Conservation (phyloP, 257 asterid genomes). For the Voacanga thouarsii region DNA sequence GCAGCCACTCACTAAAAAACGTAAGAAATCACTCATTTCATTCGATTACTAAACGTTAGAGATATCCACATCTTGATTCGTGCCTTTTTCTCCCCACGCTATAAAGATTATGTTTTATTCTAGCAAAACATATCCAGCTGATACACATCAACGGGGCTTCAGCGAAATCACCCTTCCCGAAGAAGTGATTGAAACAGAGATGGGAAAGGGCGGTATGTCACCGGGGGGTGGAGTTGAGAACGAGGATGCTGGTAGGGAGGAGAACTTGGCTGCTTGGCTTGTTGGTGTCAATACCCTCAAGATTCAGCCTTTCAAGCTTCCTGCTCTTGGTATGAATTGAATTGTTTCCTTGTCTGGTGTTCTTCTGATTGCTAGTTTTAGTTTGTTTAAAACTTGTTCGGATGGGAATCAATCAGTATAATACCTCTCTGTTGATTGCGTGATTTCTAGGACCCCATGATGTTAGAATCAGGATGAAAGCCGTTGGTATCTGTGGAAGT, state of each 20-base stretch:
- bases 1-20: too few species aligned
- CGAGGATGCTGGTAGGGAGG: constrained; percentile 38
- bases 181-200: constrained; percentile 9
- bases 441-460: constrained; percentile 67
- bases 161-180: background rate
- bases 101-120: too few species aligned
- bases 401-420: background rate
- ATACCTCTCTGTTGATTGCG: background rate
- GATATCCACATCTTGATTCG: background rate
- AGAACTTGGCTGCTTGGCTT: constrained; percentile 99
- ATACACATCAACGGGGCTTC: too few species aligned
- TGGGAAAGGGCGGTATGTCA: constrained; percentile 68
- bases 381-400: background rate
- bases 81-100: background rate
- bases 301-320: constrained; percentile 89
- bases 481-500: constrained; percentile 99
- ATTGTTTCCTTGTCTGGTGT: too few species aligned
- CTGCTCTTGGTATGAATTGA: constrained; percentile 58
- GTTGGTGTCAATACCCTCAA: constrained; percentile 74
- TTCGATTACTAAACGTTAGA: background rate
- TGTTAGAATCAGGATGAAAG: constrained; percentile 89
- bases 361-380: background rate
- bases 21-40: too few species aligned
- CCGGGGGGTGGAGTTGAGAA: constrained; percentile 15
- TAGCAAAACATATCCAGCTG: too few species aligned